Conservation (phyloP, 2,329 filamentous ascomycete genomes). For the Eutypa lata region DNA sequence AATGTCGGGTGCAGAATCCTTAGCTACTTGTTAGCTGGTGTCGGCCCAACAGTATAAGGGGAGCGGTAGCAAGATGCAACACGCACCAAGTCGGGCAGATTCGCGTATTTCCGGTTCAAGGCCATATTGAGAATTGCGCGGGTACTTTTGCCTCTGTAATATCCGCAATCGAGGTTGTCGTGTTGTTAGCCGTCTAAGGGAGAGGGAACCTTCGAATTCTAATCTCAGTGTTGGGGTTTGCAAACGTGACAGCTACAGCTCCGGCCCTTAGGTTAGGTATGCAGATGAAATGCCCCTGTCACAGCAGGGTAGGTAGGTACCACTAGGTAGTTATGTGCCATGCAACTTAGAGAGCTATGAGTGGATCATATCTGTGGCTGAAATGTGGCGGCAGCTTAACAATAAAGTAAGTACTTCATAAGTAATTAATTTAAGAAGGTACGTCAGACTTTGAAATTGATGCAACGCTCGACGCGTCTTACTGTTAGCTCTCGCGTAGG, state of each 20-base stretch:
- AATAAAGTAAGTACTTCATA: no score
- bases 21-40: slow-evolving; percentile 2
- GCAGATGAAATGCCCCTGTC: no score
- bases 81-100: slow-evolving; percentile 71
- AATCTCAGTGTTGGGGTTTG: background rate
- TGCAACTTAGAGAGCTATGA: no score
- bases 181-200: slow-evolving; percentile 3
- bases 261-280: no score
- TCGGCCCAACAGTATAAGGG: background rate
- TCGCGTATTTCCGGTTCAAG: slow-evolving; percentile 77
- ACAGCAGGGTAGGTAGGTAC: no score
- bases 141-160: background rate
- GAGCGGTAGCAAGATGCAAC: background rate
- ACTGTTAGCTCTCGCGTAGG: background rate
- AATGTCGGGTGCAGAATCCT: slow-evolving; percentile 91
- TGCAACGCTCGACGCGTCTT: background rate
- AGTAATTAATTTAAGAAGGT: background rate
- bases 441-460: background rate
- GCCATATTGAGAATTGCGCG: slow-evolving; percentile 50
- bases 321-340: no score
- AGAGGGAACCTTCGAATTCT: background rate
- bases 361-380: background rate
- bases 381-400: background rate
- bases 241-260: no score
- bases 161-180: background rate